Conservation (phyloP, 2,329 filamentous ascomycete genomes). For the Hypoxylon sp. region DNA sequence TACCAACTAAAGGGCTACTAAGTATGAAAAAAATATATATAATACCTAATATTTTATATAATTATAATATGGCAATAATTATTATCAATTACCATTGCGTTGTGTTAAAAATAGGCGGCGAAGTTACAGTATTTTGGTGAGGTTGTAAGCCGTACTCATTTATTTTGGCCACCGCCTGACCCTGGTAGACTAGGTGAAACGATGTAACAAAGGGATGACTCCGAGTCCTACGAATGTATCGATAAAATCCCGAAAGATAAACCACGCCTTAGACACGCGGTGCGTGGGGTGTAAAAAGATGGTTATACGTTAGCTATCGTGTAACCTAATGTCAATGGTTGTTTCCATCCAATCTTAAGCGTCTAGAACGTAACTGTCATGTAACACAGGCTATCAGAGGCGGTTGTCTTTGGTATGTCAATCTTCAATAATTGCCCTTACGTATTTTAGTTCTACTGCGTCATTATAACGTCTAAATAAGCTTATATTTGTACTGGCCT, state of each 20-base stretch:
- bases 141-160: too few species aligned
- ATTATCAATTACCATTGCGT: too few species aligned
- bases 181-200: neutral
- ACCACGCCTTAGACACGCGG: neutral
- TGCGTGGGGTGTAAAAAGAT: neutral
- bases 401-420: neutral
- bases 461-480: slow-evolving; percentile 8
- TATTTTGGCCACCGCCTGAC: too few species aligned
- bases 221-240: neutral
- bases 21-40: too few species aligned
- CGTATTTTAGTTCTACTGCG: neutral
- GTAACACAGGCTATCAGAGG: neutral
- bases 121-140: too few species aligned
- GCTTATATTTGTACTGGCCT: slow-evolving; percentile 1
- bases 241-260: neutral
- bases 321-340: neutral
- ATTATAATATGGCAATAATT: too few species aligned
- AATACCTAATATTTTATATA: too few species aligned
- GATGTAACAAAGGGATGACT: neutral
- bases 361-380: neutral
- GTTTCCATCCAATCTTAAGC: neutral
- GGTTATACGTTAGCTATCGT: neutral
- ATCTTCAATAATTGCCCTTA: neutral
- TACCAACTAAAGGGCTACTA: too few species aligned
- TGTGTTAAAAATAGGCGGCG: too few species aligned